A percentile compares a stretch with the other conserved stretches of the same genome.
These are phyloP conservation scores for Fusarium sp. DNA, from an alignment of 2,329 filamentous ascomycete species.

Conservation along the genomic window DNA sequence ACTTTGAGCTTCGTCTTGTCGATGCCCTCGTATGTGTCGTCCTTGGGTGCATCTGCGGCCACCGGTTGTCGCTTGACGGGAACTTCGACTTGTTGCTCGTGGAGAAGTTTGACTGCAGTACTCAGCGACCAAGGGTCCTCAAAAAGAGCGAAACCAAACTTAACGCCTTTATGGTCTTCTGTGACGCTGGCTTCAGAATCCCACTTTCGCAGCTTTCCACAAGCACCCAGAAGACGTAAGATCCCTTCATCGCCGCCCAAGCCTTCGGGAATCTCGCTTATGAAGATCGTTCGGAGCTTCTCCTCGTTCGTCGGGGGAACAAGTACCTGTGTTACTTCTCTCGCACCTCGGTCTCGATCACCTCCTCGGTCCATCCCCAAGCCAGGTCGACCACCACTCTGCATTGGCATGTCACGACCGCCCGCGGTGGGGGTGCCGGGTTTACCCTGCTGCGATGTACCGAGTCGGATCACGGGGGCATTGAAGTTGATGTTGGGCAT, in stretches of 20 bases:
- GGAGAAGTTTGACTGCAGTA: constrained; percentile 84
- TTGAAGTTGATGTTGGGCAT: constrained; percentile 99
- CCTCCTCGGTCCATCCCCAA: constrained; percentile 70
- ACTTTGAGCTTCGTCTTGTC: constrained; percentile 78
- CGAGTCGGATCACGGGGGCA: constrained; percentile 93
- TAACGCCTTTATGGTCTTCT: constrained; percentile 78
- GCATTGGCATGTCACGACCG: constrained; percentile 53
- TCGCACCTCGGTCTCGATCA: constrained; percentile 73
- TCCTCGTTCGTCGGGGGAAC: constrained; percentile 89
- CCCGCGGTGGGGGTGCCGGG: constrained; percentile 53
- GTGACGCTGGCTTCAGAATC: constrained; percentile 72
- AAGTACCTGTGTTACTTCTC: constrained; percentile 75
- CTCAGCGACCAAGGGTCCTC: constrained; percentile 90
- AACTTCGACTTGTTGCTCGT: constrained; percentile 82
- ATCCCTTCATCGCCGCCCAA: constrained; percentile 79
- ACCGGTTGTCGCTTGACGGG: constrained; percentile 78
- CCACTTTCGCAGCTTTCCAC: constrained; percentile 85
- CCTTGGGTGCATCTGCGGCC: constrained; percentile 53
- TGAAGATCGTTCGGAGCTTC: constrained; percentile 88
- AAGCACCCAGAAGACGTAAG: constrained; percentile 79
- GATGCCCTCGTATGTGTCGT: constrained; percentile 61
- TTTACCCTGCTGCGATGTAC: constrained; percentile 77
- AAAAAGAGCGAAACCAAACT: constrained; percentile 95
- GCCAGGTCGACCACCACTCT: constrained; percentile 55
- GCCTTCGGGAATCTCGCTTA: constrained; percentile 85